Base-by-base conservation (phyloP, 805 yeast genomes). In the Komagataella populi region DNA sequence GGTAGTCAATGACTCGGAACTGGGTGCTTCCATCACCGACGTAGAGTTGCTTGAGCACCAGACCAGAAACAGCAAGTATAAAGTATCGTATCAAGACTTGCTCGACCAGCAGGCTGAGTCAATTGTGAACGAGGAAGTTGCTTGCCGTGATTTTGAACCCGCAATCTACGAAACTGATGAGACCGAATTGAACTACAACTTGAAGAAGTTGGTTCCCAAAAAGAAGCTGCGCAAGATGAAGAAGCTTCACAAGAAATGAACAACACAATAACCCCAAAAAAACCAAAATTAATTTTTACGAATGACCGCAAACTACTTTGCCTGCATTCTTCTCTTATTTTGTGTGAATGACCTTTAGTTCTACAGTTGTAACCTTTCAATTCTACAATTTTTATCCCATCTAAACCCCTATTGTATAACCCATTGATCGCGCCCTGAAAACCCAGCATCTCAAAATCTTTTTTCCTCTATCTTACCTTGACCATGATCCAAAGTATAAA, bases 11-110 rank as follows among this genome's bases (percentile, higher is more conserved):
- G 65, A 62, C 12, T 44, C 51, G 6, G 66, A 62, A 8, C 51
- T 65, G 23, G 70, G 60, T 45, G 63, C 61, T 49, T 61, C 69
- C 14, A 53, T 66, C 16, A 63, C 67, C 16, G 69, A 66, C 52
- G 12, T 61, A 4, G 68, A 65, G 51, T 57, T 66, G 54, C 60
- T 59, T 23, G 61, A 58, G 39, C 56, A 49, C 10, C 39, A 30
- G 8, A 30, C 39, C 4, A 30, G 39, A 30, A 30, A 30, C 39
- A 30, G 39, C 39, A 30, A 30, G 39, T 30, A 30, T 30, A 30
- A 30, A 10, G 14, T 30, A 30, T 30, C 39, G 14, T 30, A 30
- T 14, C 39, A 30, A 8, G 39, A 30, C 14, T 10, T 30, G 14
- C 39, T 30, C n/a, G 39, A 30, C 39, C 39, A 30, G 39, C 39